phyloP scores from a whole-genome alignment of 106 monocot genomes.

The Vanilla planifolia region DNA sequence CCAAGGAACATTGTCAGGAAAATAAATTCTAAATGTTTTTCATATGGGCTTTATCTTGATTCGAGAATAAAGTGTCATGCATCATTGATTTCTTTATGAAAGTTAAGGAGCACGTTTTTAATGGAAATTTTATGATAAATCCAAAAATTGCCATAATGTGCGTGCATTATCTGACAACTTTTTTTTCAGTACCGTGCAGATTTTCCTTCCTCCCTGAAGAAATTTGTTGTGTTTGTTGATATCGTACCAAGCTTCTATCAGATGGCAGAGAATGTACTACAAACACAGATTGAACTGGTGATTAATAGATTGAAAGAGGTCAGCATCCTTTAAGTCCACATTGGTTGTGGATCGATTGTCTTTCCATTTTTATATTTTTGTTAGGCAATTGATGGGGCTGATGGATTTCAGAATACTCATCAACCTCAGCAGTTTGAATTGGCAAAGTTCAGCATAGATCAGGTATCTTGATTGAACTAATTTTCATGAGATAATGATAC shows the following conservation, averaged over 20 bases:
- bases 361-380: conserved; percentile 4
- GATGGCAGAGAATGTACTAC: conserved; percentile 63
- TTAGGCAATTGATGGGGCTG: conserved; percentile 84
- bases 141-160: no score
- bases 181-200: conserved; percentile 76
- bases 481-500: not conserved
- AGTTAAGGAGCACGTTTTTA: no score
- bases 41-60: no score
- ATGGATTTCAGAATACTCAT: conserved; percentile 95
- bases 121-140: no score
- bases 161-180: no score
- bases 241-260: conserved; percentile 57
- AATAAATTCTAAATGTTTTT: no score
- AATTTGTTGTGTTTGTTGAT: conserved; percentile 69
- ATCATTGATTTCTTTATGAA: no score
- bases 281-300: conserved; percentile 70
- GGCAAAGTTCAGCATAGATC: conserved; percentile 77
- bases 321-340: not conserved
- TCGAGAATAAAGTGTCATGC: no score
- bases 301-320: conserved; percentile 54
- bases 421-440: conserved; percentile 63
- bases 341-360: not conserved
- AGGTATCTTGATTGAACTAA: conserved; percentile 34
- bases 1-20: no score
- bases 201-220: conserved; percentile 74